Evolutionary conservation across 495 filamentous ascomycete species (phyloP).

Genomic region (Aspergillus sclerotioniger): DNA sequence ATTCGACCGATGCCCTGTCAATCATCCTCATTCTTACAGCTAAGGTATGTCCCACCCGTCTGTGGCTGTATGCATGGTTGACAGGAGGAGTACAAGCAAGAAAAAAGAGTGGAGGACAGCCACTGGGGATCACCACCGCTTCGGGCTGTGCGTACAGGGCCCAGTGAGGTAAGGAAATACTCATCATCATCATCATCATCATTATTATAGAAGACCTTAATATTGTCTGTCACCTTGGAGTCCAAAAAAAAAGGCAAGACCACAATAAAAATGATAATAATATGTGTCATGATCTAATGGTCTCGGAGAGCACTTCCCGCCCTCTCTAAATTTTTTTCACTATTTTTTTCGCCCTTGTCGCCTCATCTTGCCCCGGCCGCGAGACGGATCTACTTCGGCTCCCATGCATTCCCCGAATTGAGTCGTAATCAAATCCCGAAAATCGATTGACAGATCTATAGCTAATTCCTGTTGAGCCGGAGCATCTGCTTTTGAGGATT

Average conservation of each 20-base stretch:
- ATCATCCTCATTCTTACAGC: conserved; percentile 3
- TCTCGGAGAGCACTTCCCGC: background rate
- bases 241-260: background rate
- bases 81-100: conserved; percentile 12
- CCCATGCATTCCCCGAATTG: background rate
- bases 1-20: conserved; percentile 17
- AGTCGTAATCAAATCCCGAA: conserved; percentile 7
- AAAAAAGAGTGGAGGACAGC: conserved; percentile 8
- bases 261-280: background rate
- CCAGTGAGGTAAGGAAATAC: background rate
- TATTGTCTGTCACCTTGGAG: background rate
- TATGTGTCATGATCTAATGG: background rate
- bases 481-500: background rate
- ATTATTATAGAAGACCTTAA: background rate
- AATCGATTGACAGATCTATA: conserved; percentile 2
- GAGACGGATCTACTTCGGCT: conserved; percentile 7
- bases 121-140: conserved; percentile 11
- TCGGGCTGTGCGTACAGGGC: conserved; percentile 3
- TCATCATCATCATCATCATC: background rate
- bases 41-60: background rate
- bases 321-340: background rate
- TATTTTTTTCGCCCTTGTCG: conserved; percentile 2
- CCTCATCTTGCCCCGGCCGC: background rate
- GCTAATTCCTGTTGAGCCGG: background rate
- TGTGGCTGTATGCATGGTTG: conserved; percentile 14